A percentile compares a stretch with the other conserved stretches of the same genome.
These are phyloP conservation scores for Aureobasidium sp. DNA, from an alignment of 2,329 filamentous ascomycete species.

Conservation along the genomic window DNA sequence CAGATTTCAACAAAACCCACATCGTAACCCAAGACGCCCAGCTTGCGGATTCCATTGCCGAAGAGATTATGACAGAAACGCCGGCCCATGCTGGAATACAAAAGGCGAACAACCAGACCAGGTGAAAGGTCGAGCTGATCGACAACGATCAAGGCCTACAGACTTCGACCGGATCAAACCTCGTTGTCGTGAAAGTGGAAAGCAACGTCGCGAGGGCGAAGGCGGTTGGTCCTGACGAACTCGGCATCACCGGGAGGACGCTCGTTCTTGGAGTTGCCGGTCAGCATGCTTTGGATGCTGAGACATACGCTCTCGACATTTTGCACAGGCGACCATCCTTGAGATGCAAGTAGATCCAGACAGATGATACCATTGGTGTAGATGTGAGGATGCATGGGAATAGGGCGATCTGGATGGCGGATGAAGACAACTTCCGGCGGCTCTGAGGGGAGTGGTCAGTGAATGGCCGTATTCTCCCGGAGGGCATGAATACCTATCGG, in stretches of 20 bases:
- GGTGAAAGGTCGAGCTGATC: neutral
- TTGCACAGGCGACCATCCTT: slow-evolving; percentile 94
- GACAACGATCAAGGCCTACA: neutral
- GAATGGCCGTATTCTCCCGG: neutral
- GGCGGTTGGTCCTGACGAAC: slow-evolving; percentile 74
- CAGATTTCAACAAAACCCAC: neutral
- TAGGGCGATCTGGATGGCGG: slow-evolving; percentile 46
- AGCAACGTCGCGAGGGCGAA: slow-evolving; percentile 78
- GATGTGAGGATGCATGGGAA: slow-evolving; percentile 95
- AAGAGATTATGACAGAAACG: neutral
- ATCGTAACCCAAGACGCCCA: neutral
- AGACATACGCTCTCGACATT: slow-evolving; percentile 96
- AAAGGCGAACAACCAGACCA: neutral
- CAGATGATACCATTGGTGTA: slow-evolving; percentile 99
- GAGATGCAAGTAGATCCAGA: slow-evolving; percentile 77
- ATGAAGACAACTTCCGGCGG: slow-evolving; percentile 92
- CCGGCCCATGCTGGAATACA: neutral
- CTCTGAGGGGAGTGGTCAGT: slow-evolving; percentile 48
- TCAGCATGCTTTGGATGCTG: slow-evolving; percentile 96
- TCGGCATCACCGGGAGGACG: slow-evolving; percentile 83
- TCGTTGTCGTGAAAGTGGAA: slow-evolving; percentile 90
- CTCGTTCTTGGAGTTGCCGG: slow-evolving; percentile 87
- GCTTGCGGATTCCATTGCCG: neutral
- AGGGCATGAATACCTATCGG: slow-evolving; percentile 66
- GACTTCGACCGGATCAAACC: slow-evolving; percentile 28